phyloP scores from a whole-genome alignment of 2,329 filamentous ascomycete genomes.

The Cladophialophora chaetospira region DNA sequence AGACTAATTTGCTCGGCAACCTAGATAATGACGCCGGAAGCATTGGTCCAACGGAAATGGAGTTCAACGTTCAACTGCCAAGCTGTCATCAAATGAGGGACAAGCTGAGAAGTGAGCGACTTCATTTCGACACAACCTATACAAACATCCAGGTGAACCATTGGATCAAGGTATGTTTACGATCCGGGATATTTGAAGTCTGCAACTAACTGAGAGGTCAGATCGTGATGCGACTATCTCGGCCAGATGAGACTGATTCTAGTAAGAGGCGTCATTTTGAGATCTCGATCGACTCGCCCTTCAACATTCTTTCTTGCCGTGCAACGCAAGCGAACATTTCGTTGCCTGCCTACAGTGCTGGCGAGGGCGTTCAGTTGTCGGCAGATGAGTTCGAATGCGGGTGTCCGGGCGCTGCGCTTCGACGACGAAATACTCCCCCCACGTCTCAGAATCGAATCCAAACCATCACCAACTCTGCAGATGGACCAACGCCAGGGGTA shows the following conservation, averaged over 20 bases:
- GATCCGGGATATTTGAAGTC: neutral
- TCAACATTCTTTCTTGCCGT: slow-evolving; percentile 88
- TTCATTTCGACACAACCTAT: slow-evolving; percentile 92
- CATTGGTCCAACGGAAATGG: slow-evolving; percentile 88
- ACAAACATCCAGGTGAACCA: slow-evolving; percentile 92
- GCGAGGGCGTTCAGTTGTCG: slow-evolving; percentile 52
- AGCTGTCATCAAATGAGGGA: slow-evolving; percentile 82
- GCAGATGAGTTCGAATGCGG: slow-evolving; percentile 64
- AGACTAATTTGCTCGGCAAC: slow-evolving; percentile 76
- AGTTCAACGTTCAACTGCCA: slow-evolving; percentile 89
- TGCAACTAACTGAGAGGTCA: slow-evolving; percentile 39
- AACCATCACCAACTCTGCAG: slow-evolving; percentile 35
- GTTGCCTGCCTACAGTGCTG: slow-evolving; percentile 75
- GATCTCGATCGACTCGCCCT: slow-evolving; percentile 93
- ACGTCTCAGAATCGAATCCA: slow-evolving; percentile 23
- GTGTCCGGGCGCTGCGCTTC: slow-evolving; percentile 65
- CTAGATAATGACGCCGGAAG: slow-evolving; percentile 70
- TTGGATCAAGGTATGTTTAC: slow-evolving; percentile 78
- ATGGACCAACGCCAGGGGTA: slow-evolving; percentile 24
- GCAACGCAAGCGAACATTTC: slow-evolving; percentile 89
- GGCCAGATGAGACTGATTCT: slow-evolving; percentile 75
- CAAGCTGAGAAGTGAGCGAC: slow-evolving; percentile 64
- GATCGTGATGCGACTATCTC: slow-evolving; percentile 92
- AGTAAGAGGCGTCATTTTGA: slow-evolving; percentile 85
- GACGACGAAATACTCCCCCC: slow-evolving; percentile 37